phyloP scores from a whole-genome alignment of 176 grass and related monocot species.

The Alloteropsis semialata region DNA sequence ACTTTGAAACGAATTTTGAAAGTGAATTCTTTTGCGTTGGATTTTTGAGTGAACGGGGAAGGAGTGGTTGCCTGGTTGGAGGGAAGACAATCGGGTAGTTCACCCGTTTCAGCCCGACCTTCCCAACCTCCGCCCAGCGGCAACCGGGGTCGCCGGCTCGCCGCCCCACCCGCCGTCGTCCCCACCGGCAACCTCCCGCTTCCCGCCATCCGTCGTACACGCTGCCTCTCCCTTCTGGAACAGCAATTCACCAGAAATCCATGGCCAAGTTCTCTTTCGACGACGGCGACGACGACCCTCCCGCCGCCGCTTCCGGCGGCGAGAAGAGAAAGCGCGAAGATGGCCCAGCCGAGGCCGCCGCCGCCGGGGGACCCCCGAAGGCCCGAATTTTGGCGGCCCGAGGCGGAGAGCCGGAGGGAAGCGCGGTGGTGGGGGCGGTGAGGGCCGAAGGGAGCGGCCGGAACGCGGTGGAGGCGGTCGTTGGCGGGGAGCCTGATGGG shows the following conservation, averaged over 20 bases:
- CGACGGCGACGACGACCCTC: conserved; percentile 41
- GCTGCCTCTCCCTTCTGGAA: not conserved
- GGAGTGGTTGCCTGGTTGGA: too few species aligned
- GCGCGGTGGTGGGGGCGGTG: not conserved
- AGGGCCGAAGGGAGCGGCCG: not conserved
- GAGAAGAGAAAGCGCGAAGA: conserved; percentile 37
- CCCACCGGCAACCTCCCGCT: not conserved
- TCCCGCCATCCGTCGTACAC: not conserved
- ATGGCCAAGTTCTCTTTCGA: conserved; percentile 71
- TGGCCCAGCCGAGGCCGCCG: not conserved
- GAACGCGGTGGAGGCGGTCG: not conserved
- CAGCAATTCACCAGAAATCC: not conserved
- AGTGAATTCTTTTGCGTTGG: not conserved
- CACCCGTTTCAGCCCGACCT: not conserved
- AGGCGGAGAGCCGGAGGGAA: not conserved
- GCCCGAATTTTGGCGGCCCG: not conserved
- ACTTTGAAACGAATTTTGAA: not conserved
- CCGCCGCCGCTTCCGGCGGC: not conserved
- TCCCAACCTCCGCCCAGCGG: not conserved
- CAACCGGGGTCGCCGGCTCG: not conserved
- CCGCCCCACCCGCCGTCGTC: not conserved
- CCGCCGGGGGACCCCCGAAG: not conserved
- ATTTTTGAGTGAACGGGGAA: not conserved
- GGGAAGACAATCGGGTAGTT: too few species aligned
- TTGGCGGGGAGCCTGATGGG: not conserved